Evolutionary conservation across 768 basidiomycete species (phyloP).

Genomic region (Russula ochroleuca): DNA sequence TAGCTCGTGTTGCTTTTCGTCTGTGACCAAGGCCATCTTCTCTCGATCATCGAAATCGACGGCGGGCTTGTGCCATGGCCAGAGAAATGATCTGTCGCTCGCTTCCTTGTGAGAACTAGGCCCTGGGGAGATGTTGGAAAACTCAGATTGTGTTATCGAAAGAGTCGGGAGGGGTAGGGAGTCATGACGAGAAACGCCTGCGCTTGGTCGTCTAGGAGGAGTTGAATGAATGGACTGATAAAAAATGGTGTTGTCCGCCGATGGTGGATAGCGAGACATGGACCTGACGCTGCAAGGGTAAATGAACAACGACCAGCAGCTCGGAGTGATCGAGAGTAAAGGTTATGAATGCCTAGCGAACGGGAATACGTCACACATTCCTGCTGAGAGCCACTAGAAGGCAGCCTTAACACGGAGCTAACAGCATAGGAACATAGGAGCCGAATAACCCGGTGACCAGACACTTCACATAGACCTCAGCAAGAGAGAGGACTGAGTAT

Average conservation of each 20-base stretch:
- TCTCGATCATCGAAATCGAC: conserved; percentile 20
- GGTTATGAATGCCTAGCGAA: conserved; percentile 4
- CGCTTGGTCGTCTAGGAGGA: conserved; percentile 23
- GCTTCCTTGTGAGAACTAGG: background rate
- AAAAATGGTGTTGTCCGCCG: conserved; percentile 20
- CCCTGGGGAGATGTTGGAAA: background rate
- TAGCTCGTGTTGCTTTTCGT: conserved; percentile 11
- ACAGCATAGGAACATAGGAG: too few relatives aligned
- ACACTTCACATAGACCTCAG: background rate
- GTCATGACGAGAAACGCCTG: conserved; percentile 24
- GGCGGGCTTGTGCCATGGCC: conserved; percentile 15
- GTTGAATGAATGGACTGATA: conserved; percentile 23
- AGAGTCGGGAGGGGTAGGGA: conserved; percentile 20
- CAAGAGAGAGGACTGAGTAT: too few relatives aligned
- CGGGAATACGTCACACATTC: conserved; percentile 19
- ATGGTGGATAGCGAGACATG: conserved; percentile 19
- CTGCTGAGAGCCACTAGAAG: conserved; percentile 5
- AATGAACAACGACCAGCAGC: background rate
- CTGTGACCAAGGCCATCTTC: conserved; percentile 21
- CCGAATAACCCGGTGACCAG: background rate
- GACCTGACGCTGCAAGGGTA: background rate
- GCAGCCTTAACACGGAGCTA: background rate
- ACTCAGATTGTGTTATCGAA: conserved; percentile 16
- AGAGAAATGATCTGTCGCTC: conserved; percentile 7
- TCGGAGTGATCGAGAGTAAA: background rate